Percentiles rank a stretch among this genome's conserved stretches.
phyloP scores from a whole-genome alignment of 768 basidiomycete species.

The Lepiota subincarnata region DNA sequence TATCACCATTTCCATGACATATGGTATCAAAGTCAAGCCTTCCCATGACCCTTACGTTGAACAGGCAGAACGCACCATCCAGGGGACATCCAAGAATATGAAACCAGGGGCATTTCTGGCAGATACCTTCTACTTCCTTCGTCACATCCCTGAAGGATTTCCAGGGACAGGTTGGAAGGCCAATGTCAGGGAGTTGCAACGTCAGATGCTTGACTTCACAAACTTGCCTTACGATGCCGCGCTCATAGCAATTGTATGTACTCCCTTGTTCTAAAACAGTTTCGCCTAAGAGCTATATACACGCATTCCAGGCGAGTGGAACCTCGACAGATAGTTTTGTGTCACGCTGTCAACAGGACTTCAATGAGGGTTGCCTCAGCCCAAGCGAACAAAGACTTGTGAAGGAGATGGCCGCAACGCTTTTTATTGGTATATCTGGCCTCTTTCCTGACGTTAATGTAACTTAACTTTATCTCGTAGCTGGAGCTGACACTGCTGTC shows the following conservation, averaged over 20 bases:
- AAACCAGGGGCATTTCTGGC: conserved; percentile 16
- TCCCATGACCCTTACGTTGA: conserved; percentile 4
- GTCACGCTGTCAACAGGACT: conserved; percentile 12
- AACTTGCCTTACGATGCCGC: conserved; percentile 21
- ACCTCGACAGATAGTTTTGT: conserved; percentile 14
- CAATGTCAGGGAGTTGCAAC: conserved; percentile 19
- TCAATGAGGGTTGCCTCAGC: conserved; percentile 13
- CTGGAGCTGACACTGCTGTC: conserved; percentile 12
- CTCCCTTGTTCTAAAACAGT: no score
- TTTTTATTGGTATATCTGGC: conserved; percentile 17
- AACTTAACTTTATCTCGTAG: background rate
- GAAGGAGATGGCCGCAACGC: conserved; percentile 15
- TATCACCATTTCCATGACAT: conserved; percentile 5
- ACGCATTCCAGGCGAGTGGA: conserved; percentile 11
- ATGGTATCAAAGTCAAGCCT: conserved; percentile 9
- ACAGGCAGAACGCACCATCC: conserved; percentile 3
- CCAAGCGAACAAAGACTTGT: conserved; percentile 9
- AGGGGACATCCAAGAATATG: background rate
- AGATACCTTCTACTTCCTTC: conserved; percentile 24
- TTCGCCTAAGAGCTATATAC: background rate
- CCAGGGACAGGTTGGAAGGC: conserved; percentile 43
- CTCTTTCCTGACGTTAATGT: background rate
- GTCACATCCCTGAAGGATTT: conserved; percentile 43
- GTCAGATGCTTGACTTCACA: conserved; percentile 18
- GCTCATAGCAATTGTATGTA: conserved; percentile 16